A percentile compares a stretch with the other conserved stretches of the same genome.
Evolutionary conservation across 1,284 basidiomycete genomes (phyloP).

Genomic region (Tetrapyrgos nigripes): DNA sequence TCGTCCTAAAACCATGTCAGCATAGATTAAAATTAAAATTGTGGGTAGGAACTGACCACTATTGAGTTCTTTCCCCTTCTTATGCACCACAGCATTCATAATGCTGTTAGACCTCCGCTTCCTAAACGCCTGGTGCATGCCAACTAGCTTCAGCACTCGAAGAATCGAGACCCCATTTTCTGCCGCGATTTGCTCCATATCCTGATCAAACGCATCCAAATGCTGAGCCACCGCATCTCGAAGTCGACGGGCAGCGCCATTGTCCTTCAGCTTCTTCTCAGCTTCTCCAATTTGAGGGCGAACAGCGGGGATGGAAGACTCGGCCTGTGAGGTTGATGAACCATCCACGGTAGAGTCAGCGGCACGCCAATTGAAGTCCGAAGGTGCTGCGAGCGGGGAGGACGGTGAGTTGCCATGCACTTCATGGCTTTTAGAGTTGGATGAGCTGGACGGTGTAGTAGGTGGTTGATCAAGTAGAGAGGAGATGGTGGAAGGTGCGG

Average conservation of each 20-base stretch:
- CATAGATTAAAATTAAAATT: not conserved
- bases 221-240: not conserved
- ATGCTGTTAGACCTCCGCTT: not conserved
- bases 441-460: too few relatives aligned
- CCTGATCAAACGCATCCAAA: not conserved
- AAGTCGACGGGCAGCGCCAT: not conserved
- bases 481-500: too few relatives aligned
- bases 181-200: not conserved
- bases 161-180: not conserved
- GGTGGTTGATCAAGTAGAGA: too few relatives aligned
- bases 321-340: not conserved
- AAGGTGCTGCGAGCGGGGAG: not conserved
- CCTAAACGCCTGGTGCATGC: not conserved
- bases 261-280: not conserved
- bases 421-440: too few relatives aligned
- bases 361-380: not conserved
- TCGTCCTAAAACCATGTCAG: not conserved
- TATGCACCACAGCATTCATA: constrained; percentile 2
- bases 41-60: not conserved
- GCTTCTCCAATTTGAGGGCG: not conserved
- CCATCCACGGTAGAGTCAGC: not conserved
- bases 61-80: not conserved
- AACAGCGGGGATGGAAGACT: not conserved
- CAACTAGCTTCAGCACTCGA: not conserved
- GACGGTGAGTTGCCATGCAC: not conserved